These are phyloP conservation scores for Phytophthora fragariaefolia DNA, from an alignment of 352 stramenopile species.

Conservation along the genomic window DNA sequence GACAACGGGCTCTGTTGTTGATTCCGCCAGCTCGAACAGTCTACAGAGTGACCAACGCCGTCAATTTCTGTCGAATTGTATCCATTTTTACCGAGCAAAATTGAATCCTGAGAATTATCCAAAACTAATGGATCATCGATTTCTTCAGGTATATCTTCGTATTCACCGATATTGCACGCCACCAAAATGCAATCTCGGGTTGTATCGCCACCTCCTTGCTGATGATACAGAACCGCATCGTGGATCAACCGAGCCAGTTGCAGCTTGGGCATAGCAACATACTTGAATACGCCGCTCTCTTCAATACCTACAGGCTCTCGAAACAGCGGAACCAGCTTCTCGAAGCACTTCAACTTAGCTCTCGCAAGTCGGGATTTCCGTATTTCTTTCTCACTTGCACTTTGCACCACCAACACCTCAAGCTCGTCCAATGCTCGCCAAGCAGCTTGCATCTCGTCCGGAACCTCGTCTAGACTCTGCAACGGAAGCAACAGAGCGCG, in stretches of 20 bases:
- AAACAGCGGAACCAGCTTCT: slow-evolving; percentile 51
- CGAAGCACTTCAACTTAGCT: slow-evolving; percentile 56
- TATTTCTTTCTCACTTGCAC: neutral
- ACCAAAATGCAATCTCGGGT: slow-evolving; percentile 40
- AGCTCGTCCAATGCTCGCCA: slow-evolving; percentile 46
- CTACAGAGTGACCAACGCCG: slow-evolving; percentile 23
- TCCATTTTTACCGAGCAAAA: neutral
- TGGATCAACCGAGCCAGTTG: slow-evolving; percentile 51
- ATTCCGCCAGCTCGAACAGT: slow-evolving; percentile 17
- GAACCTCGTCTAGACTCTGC: slow-evolving; percentile 10
- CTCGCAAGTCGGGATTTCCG: slow-evolving; percentile 36
- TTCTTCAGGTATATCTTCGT: slow-evolving; percentile 1
- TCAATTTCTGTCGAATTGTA: neutral
- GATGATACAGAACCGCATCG: slow-evolving; percentile 45
- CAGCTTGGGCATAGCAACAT: slow-evolving; percentile 42
- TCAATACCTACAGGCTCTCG: slow-evolving; percentile 42
- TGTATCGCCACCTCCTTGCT: slow-evolving; percentile 3
- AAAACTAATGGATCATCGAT: slow-evolving; percentile 20
- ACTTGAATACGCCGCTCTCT: slow-evolving; percentile 55
- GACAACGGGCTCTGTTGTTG: slow-evolving; percentile 39
- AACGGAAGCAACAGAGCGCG: slow-evolving; percentile 52
- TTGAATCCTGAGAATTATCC: neutral
- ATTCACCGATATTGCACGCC: slow-evolving; percentile 8
- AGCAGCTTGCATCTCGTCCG: slow-evolving; percentile 24
- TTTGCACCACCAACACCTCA: slow-evolving; percentile 36